Conservation (phyloP, 176 grass and related monocot species). For the Rhynchospora pubera region DNA sequence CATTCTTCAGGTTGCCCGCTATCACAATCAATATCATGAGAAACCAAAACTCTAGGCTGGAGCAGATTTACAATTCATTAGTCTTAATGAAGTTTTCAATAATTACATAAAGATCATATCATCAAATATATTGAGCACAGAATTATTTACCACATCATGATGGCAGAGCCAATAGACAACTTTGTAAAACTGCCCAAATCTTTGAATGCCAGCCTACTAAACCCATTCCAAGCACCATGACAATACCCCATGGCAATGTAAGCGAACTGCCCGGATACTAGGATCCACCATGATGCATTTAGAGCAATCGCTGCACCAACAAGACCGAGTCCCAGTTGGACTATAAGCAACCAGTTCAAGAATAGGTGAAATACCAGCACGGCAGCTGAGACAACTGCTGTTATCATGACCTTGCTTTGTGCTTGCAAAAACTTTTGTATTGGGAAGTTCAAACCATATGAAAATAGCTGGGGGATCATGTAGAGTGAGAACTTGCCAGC, state of each 20-base stretch:
- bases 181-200: constrained; percentile 41
- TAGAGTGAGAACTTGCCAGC: constrained; percentile 37
- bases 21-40: constrained; percentile 68
- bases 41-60: constrained; percentile 71
- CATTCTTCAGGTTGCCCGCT: constrained; percentile 60
- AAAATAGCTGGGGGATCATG: constrained; percentile 45
- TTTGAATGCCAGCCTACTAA: constrained; percentile 41
- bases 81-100: neutral
- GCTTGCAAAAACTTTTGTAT: constrained; percentile 64
- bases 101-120: neutral
- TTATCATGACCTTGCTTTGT: constrained; percentile 35
- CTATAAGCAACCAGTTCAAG: constrained; percentile 47
- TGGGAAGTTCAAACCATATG: constrained; percentile 55
- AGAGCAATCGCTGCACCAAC: constrained; percentile 53
- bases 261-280: constrained; percentile 35
- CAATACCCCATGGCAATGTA: constrained; percentile 58
- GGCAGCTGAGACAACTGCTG: constrained; percentile 33
- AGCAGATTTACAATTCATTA: neutral
- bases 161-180: constrained; percentile 66
- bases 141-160: constrained; percentile 53
- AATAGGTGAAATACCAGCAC: constrained; percentile 38
- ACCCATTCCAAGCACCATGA: constrained; percentile 73
- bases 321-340: constrained; percentile 38
- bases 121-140: neutral
- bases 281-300: constrained; percentile 60